These are phyloP conservation scores for Neoboletus subvelutipes DNA, from an alignment of 768 basidiomycete species.

Conservation along the genomic window DNA sequence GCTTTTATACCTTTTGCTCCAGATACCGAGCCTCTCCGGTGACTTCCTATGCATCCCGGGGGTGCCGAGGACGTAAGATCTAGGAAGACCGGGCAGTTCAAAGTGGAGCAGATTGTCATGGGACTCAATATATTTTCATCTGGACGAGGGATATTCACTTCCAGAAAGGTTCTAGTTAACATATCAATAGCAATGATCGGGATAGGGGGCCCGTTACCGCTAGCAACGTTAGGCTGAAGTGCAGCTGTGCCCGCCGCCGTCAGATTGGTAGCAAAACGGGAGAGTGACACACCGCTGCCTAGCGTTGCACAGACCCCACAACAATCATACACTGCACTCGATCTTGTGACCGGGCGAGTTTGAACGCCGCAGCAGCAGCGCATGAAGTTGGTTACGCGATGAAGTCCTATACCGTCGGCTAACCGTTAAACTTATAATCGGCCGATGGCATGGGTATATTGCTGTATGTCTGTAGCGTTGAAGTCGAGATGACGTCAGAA, in stretches of 20 bases:
- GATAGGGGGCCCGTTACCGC: background rate
- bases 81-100: background rate
- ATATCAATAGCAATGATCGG: background rate
- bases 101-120: background rate
- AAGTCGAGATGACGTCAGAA: background rate
- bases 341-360: background rate
- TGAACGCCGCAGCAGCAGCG: background rate
- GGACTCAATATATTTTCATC: background rate
- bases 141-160: background rate
- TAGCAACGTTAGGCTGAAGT: background rate
- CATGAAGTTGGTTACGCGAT: background rate
- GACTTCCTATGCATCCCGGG: background rate
- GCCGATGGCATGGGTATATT: background rate
- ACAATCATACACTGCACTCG: background rate
- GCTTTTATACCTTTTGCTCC: conserved; percentile 17
- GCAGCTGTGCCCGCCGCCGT: background rate
- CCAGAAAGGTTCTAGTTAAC: background rate
- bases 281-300: background rate
- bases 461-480: background rate
- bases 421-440: background rate
- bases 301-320: background rate
- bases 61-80: background rate
- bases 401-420: background rate
- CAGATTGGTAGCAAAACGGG: background rate
- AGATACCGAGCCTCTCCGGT: background rate